Conservation (phyloP, 2,329 filamentous ascomycete species). For the Diaporthe nobilis region DNA sequence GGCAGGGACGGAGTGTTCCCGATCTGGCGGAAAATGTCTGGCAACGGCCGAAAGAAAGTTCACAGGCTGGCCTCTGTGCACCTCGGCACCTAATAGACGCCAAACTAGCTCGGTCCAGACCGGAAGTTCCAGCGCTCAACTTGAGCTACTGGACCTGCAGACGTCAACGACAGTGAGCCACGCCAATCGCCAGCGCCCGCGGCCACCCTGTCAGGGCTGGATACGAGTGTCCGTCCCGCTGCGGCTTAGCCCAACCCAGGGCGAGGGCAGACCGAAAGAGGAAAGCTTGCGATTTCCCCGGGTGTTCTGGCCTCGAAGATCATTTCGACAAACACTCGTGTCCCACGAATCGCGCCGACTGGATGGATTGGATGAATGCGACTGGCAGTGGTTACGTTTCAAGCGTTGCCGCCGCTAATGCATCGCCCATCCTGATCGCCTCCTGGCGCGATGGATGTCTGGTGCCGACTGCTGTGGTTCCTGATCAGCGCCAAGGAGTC, state of each 20-base stretch:
- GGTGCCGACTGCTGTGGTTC: conserved; percentile 7
- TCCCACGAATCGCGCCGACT: not conserved
- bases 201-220: not conserved
- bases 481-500: conserved; percentile 10
- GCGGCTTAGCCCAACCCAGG: not conserved
- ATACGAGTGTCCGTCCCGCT: not conserved
- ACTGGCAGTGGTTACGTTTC: conserved; percentile 35
- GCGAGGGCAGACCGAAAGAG: conserved; percentile 32
- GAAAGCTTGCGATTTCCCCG: conserved; percentile 37
- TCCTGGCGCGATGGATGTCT: conserved; percentile 16
- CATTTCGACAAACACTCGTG: not conserved
- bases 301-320: not conserved
- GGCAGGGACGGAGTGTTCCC: not conserved
- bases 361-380: not conserved
- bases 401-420: conserved; percentile 30
- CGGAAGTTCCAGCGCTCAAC: not conserved
- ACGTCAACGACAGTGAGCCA: conserved; percentile 15
- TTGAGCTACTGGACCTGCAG: not conserved
- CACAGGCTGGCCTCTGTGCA: conserved; percentile 4
- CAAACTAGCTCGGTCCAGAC: not conserved
- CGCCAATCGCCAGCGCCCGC: conserved; percentile 31
- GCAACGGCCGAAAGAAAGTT: not conserved
- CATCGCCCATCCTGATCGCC: conserved; percentile 12
- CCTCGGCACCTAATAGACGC: conserved; percentile 24
- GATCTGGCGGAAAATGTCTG: not conserved